Base-by-base conservation (phyloP, 192 early-diverging fungal species). In the Backusella sp. region DNA sequence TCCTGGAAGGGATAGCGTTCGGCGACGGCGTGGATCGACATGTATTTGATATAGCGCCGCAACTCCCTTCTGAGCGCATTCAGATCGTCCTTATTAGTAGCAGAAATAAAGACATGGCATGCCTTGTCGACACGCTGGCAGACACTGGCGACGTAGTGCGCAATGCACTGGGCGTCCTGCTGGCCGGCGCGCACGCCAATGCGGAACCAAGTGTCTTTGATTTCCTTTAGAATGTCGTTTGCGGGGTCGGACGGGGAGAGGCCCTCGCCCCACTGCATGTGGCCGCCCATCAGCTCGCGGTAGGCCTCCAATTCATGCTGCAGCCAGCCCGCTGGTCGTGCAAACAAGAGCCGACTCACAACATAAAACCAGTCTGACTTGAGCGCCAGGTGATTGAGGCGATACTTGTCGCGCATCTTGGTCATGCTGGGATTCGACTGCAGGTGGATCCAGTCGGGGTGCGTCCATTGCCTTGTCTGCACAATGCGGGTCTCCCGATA, bases 341-440 rank as follows among this genome's bases (percentile, higher is more conserved):
- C 35, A 30, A 78, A 78, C 8, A 80, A 52, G 15, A 80, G 70
- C 15, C 72, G 75, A 9, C 68, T 42, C 12, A 49, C 72, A 12
- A 80, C 30, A 56, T 39, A 73, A 67, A 80, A 80, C 79, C 79
- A 80, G 30, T 80, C 79, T 15, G 77, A 78, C 6, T 70, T 52
- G 26, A 26, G 19, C 5, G 23, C 14, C 1, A 78, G 15, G 23
- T 68, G 62, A 6, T 73, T 68, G n/a, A 78, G 30, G 53, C 66
- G 65, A 28, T 73, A 78, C 11, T 66, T 73, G 39, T 67, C 77
- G 4, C 77, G n/a, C 41, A 37, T 28, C 2, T 11, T 4, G 8
- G 35, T 30, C 72, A 78, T 68, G 4, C 15, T 19, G 7, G 71
- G 66, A 15, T 42, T 68, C 4, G 36, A 30, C 26, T 32, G 17